These are phyloP conservation scores for Diutina neorugosa DNA, from an alignment of 1,139 yeast genomes.

Conservation along the genomic window DNA sequence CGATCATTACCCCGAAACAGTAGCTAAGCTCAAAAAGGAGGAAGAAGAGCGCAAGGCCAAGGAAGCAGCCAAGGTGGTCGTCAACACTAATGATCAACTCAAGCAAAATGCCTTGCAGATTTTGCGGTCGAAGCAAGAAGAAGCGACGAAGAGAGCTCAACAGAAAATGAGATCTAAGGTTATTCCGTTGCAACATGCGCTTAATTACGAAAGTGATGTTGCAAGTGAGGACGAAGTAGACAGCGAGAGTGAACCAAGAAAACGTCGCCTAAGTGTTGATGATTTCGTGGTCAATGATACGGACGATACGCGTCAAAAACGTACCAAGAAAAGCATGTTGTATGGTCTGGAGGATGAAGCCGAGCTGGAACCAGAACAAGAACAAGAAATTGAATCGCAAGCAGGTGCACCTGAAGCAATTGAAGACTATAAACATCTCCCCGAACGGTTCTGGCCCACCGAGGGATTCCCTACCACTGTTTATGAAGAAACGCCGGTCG, in stretches of 20 bases:
- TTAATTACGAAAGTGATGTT: slow-evolving; percentile 31
- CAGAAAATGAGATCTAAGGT: slow-evolving; percentile 14
- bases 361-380: slow-evolving; percentile 7
- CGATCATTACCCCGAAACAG: slow-evolving; percentile 42
- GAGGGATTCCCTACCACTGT: neutral
- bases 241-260: neutral
- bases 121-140: slow-evolving; percentile 1
- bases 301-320: neutral
- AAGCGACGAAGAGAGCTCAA: slow-evolving; percentile 11
- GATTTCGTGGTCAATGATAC: neutral
- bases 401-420: neutral
- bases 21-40: slow-evolving; percentile 31
- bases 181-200: slow-evolving; percentile 64
- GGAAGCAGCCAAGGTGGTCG: slow-evolving; percentile 12
- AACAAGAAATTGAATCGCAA: neutral
- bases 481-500: neutral
- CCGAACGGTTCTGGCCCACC: slow-evolving; percentile 1
- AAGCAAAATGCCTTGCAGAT: neutral
- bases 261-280: neutral
- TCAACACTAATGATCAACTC: slow-evolving; percentile 10
- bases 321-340: neutral
- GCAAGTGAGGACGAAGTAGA: neutral
- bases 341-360: slow-evolving; percentile 4
- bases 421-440: neutral
- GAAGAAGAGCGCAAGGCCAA: slow-evolving; percentile 19